Base-by-base conservation (phyloP, 2,329 filamentous ascomycete species). In the Madurella fahalii region DNA sequence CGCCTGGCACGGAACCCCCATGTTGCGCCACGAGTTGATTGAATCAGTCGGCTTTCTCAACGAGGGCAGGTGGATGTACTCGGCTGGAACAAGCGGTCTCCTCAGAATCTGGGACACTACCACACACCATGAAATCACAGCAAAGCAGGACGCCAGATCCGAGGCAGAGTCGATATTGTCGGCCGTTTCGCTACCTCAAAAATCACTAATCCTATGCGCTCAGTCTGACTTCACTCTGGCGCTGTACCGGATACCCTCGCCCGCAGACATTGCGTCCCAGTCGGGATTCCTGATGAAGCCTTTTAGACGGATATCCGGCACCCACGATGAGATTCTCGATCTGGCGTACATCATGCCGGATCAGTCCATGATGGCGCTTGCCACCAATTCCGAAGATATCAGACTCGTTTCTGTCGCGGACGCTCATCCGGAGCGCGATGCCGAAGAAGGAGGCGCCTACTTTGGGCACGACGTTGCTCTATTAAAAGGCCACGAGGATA, bases 301-400 rank as follows among this genome's bases (percentile, higher is more conserved):
- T 1, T 79, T 89, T 43, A 84, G 89, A 62, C 83, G 90, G 43
- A 95, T 99, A 62, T 96, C 93, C 4, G 95, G 94, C 50, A 96
- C 94, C 7, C 91, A 97, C 69, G 95, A 99, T 68, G 94, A 99
- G 69, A 91, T 99, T 50, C 96, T 99, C 62, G 95, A 99, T 67
- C 75, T 99, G 34, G 89, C 87, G 31, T 96, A 94, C 65, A 77
- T 97, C 52, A 83, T 94, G 1, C 83, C 85, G 0, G 86, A 95
- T 64, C 84, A 83, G 54, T 93, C 90, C 2, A 74, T 95, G 49
- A 79, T 99, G 58, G 95, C 94, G 5, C 76, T 99, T 25, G 94
- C 93, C 7, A 97, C 93, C 2, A 99, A 99, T 69, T 90, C 92
- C 0, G 94, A 99, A 71, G 92, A 95, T 58, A 83, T 99, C 50